Conservation (phyloP, 2,329 filamentous ascomycete genomes). For the Colletotrichum scovillei region DNA sequence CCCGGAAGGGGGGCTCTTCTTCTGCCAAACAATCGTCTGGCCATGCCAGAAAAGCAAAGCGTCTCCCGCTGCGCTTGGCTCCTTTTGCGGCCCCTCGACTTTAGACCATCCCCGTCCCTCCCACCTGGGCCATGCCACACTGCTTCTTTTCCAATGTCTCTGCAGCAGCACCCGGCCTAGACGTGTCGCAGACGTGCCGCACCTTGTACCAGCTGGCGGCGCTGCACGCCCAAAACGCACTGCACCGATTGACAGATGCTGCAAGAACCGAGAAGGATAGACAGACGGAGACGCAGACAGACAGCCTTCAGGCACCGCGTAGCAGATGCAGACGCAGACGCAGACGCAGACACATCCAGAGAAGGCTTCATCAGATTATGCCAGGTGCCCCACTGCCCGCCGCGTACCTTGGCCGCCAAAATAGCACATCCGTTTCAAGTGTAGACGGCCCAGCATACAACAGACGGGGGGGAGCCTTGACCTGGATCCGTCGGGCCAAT, state of each 20-base stretch:
- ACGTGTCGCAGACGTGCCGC: conserved; percentile 28
- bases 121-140: not conserved
- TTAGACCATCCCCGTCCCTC: conserved; percentile 5
- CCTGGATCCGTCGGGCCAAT: not conserved
- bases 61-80: not conserved
- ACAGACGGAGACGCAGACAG: not conserved
- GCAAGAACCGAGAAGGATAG: conserved; percentile 4
- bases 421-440: conserved; percentile 30
- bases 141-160: not conserved
- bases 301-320: conserved; percentile 5
- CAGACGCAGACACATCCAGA: not conserved
- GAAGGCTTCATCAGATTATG: conserved; percentile 17
- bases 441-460: conserved; percentile 10
- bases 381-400: conserved; percentile 20
- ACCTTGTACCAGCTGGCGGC: conserved; percentile 25
- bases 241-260: conserved; percentile 8
- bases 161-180: conserved; percentile 6
- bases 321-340: not conserved
- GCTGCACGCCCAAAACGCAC: conserved; percentile 19
- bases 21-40: not conserved
- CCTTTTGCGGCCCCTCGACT: conserved; percentile 6
- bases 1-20: not conserved
- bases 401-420: conserved; percentile 26
- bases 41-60: not conserved
- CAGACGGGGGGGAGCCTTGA: not conserved